Evolutionary conservation across 2,329 filamentous ascomycete genomes (phyloP).

Genomic region (Aureobasidium lini): DNA sequence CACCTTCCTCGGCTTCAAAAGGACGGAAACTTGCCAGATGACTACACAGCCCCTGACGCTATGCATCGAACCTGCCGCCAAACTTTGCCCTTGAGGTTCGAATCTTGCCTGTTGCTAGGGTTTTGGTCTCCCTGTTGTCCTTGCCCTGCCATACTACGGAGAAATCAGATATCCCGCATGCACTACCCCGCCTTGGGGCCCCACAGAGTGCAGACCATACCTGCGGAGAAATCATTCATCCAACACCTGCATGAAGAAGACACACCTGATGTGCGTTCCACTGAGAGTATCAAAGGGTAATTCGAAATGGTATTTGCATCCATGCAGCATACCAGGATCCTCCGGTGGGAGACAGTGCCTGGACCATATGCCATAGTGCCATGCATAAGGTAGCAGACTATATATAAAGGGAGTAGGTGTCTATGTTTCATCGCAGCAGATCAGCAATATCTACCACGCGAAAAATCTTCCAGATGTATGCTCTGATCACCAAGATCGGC

Average conservation of each 20-base stretch:
- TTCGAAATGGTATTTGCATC: not conserved
- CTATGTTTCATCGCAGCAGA: conserved; percentile 1
- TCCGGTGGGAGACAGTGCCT: not conserved
- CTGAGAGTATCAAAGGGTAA: not conserved
- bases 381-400: not conserved
- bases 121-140: not conserved
- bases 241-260: not conserved
- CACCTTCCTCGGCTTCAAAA: not conserved
- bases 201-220: not conserved
- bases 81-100: too few species aligned
- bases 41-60: not conserved
- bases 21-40: not conserved
- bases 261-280: not conserved
- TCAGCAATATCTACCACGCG: conserved; percentile 1
- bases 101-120: not conserved
- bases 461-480: not conserved
- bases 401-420: not conserved
- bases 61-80: not conserved
- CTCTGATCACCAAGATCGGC: not conserved
- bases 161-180: not conserved
- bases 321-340: not conserved
- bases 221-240: not conserved
- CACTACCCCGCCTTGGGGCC: conserved; percentile 1
- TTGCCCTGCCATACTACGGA: not conserved
- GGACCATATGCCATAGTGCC: not conserved